Evolutionary conservation across 495 filamentous ascomycete species (phyloP).

Genomic region (Cercophora newfieldiana): DNA sequence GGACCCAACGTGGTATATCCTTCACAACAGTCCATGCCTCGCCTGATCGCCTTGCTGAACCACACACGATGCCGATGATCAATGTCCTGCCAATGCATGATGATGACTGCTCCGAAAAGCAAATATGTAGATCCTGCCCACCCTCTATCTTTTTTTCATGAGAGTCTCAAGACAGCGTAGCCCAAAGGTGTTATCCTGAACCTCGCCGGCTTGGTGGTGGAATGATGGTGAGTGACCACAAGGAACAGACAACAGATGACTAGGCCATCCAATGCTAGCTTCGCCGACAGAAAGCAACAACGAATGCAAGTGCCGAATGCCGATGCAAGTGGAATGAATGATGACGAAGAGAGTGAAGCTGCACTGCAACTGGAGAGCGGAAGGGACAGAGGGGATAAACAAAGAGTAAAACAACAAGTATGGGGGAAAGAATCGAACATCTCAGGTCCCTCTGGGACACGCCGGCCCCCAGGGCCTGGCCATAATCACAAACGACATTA

Average conservation of each 20-base stretch:
- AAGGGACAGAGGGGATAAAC: not conserved
- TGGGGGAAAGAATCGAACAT: not conserved
- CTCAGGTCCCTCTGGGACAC: not conserved
- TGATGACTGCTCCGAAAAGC: not conserved
- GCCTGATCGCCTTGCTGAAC: not conserved
- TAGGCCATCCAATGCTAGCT: not conserved
- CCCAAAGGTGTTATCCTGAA: not conserved
- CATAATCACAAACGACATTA: conserved; percentile 16
- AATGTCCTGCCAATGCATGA: not conserved
- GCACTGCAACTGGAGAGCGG: not conserved
- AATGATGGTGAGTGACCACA: not conserved
- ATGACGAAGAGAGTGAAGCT: not conserved
- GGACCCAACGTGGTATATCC: not conserved
- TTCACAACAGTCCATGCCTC: not conserved
- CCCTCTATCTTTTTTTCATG: not conserved
- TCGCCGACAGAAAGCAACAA: not conserved
- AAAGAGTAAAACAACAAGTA: not conserved
- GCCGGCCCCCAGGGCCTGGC: not conserved
- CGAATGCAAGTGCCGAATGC: not conserved
- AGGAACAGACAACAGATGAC: not conserved
- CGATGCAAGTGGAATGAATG: not conserved
- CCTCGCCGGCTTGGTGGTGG: not conserved
- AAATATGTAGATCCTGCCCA: not conserved
- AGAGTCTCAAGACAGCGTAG: not conserved
- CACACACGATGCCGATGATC: not conserved